Percentiles rank a stretch among this genome's conserved stretches.
phyloP scores from a whole-genome alignment of 495 filamentous ascomycete genomes.

The Penicillium tannophilum region DNA sequence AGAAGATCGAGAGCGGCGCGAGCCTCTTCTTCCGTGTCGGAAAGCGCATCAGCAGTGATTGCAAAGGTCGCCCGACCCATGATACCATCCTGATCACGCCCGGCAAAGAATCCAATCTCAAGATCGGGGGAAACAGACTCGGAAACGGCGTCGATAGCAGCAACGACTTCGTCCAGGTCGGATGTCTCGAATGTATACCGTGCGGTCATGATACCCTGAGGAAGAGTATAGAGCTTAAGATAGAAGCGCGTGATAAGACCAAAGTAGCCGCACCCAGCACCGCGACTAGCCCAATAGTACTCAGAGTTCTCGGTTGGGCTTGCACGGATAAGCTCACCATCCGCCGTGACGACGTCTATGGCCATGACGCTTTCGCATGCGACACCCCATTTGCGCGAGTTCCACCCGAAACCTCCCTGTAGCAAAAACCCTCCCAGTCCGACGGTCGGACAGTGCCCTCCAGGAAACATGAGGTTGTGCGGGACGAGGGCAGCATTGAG shows the following conservation, averaged over 20 bases:
- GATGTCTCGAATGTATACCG: not conserved
- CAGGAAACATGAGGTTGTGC: not conserved
- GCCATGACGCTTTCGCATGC: slow-evolving; percentile 50
- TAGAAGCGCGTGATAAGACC: slow-evolving; percentile 40
- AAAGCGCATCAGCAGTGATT: not conserved
- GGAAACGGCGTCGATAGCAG: not conserved
- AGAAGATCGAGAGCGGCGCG: not conserved
- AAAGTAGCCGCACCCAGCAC: slow-evolving; percentile 53
- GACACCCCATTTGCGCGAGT: slow-evolving; percentile 57
- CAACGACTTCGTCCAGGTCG: not conserved
- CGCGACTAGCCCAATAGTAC: slow-evolving; percentile 51
- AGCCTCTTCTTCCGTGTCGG: not conserved
- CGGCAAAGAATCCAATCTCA: not conserved
- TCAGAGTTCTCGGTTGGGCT: slow-evolving; percentile 40
- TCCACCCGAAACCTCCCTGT: slow-evolving; percentile 59
- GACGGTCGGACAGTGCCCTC: slow-evolving; percentile 57
- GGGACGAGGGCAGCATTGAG: not conserved
- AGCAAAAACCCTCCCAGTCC: slow-evolving; percentile 56
- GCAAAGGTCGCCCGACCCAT: not conserved
- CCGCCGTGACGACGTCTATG: slow-evolving; percentile 51
- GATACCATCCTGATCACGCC: not conserved
- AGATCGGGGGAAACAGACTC: not conserved
- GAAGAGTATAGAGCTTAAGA: not conserved
- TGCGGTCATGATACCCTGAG: not conserved
- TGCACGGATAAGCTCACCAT: slow-evolving; percentile 38